Conservation (phyloP, 495 filamentous ascomycete genomes). For the Tuber umbilicatum region DNA sequence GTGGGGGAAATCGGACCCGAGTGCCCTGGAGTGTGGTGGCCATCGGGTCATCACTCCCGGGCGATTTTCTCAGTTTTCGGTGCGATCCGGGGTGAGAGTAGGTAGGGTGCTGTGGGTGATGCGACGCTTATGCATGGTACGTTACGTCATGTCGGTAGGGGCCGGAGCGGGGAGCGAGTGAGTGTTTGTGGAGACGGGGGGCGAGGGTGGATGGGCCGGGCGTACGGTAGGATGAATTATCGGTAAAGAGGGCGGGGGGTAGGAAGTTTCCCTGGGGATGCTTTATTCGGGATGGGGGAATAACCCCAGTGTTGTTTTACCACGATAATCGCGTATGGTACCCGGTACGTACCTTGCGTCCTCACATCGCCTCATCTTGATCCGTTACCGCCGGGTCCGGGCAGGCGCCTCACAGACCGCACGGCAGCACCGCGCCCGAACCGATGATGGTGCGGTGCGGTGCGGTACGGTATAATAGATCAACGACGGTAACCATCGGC, state of each 20-base stretch:
- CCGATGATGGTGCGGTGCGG: no score
- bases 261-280: no score
- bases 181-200: background rate
- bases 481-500: no score
- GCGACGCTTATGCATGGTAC: background rate
- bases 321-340: no score
- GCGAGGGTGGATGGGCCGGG: background rate
- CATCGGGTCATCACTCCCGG: background rate
- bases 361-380: no score
- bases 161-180: background rate
- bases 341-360: no score
- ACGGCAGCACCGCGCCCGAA: no score
- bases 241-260: background rate
- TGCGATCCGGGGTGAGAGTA: background rate
- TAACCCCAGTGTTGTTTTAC: no score
- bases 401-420: no score
- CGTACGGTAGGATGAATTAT: background rate
- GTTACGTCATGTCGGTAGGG: background rate
- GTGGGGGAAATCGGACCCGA: background rate
- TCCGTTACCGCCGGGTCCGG: no score
- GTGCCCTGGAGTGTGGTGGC: background rate
- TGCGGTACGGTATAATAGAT: no score
- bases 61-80: background rate
- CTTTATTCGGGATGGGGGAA: no score
- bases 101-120: background rate